Base-by-base conservation (phyloP, 2,329 filamentous ascomycete species). In the Hymenoscyphus repandus region DNA sequence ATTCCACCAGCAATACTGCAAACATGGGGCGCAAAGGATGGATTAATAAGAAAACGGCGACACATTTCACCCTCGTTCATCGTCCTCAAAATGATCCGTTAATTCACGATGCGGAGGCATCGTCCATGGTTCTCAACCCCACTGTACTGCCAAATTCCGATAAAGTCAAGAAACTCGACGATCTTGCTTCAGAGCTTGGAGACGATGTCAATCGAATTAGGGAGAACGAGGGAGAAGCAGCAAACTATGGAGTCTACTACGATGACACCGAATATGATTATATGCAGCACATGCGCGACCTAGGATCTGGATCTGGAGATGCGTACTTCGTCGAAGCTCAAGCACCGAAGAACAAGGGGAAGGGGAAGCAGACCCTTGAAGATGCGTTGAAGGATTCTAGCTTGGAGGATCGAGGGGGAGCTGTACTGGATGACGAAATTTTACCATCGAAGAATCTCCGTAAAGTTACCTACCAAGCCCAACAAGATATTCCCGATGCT, bases 261-360 rank as follows among this genome's bases (percentile, higher is more conserved):
- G 95, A 99, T 70, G 93, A 99, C 71, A 86, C 88, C 58, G 81
- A 89, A 65, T 99, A 99, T 71, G 93, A 99, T 70, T 99, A 99
- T 73, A 99, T 99, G 93, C 93, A 99, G 70, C 93, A 99, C 70
- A 75, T 99, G 77, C 86, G 90, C 49, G 93, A 97, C 62, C 73
- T 99, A n/a, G 85, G 85, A 51, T 70, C 74, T 39, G 89, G 75
- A 2, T 65, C 65, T 2, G 88, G 88, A 30, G 85, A 90, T 49
- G 82, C 86, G 30, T 83, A 91, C 43, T 97, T 95, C 65, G 79
- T 99, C 36, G 90, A 96, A 60, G 77, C 80, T n/a, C 78, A 80
- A 47, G 69, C 74, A 11, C 67, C 75, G n/a, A 67, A 71, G 47
- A 77, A 78, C 49, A 88, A 88, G 68, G 75, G 72, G 20, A 91